Base-by-base conservation (phyloP, 768 basidiomycete genomes). In the Trametes gibbosa region DNA sequence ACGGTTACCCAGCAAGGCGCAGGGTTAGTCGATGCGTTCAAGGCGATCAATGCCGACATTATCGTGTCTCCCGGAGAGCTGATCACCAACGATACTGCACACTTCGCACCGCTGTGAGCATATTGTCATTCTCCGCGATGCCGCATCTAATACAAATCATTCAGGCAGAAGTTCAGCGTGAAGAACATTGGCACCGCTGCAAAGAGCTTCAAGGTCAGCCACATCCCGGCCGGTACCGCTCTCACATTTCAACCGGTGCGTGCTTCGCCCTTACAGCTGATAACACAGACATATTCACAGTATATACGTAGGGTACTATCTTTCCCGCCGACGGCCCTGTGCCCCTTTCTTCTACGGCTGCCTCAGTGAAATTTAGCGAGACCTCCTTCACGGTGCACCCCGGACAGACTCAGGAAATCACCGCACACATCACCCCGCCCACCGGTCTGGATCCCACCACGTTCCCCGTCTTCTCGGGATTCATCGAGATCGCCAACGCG, bases 21-120 rank as follows among this genome's bases (percentile, higher is more conserved):
- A 12, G 84, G 84, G 13, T 65, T 85, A 48, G 73, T 87, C 53
- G 75, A 87, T 58, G 81, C 83, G 13, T 83, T 78, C 68, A 76
- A 81, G 54, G 85, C 86, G 0, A 74, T 87, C 46, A 76, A 80
- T 51, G 72, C 79, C 5, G 78, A 75, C 0, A 80, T 84, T 4
- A 66, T 81, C 39, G 70, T 88, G 25, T 77, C 79, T 5, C 84
- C 84, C 5, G 76, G 79, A 14, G 80, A 86, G 65, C 72, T 88
- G n/a, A 63, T 82, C 37, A 70, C 86, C 40, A 89, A 89, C 62
- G 86, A 87, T 67, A 87, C 86, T 3, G 77, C 81, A 8, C 74
- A 84, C 66, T 81, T 83, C 68, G 70, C 74, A 50, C 68, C 71
- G 34, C 49, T 67, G 80, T 81, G 65, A 58, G 79, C 72, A 19